A percentile compares a stretch with the other conserved stretches of the same genome.
Evolutionary conservation across 2,329 filamentous ascomycete species (phyloP).

Genomic region (Fusarium subglutinans): DNA sequence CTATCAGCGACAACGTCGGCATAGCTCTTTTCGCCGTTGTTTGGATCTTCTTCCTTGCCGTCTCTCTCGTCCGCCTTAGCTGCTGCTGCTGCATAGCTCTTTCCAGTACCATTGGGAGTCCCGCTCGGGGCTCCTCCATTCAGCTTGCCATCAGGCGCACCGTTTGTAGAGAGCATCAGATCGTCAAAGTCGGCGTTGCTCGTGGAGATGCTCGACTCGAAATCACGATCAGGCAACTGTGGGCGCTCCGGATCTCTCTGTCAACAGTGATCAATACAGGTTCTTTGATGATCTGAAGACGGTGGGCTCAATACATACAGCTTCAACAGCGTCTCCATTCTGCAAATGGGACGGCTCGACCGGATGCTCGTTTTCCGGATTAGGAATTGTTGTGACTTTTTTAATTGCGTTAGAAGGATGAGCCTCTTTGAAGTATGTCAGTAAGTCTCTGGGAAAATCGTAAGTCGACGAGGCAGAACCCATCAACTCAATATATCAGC

Average conservation of each 20-base stretch:
- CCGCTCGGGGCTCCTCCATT: neutral
- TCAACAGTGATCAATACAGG: conserved; percentile 5
- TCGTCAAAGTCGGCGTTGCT: conserved; percentile 34
- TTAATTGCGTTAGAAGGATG: conserved; percentile 22
- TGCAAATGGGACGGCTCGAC: conserved; percentile 11
- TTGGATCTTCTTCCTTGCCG: neutral
- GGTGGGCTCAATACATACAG: conserved; percentile 11
- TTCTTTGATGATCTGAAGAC: neutral
- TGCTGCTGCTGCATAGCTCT: conserved; percentile 15
- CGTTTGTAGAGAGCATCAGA: conserved; percentile 23
- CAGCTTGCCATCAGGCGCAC: conserved; percentile 5
- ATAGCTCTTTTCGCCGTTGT: conserved; percentile 30
- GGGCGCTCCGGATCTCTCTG: conserved; percentile 6
- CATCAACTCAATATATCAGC: neutral
- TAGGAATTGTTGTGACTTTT: conserved; percentile 36
- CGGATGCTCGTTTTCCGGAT: conserved; percentile 26
- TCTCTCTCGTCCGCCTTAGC: conserved; percentile 11
- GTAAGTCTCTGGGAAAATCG: neutral
- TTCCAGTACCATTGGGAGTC: neutral
- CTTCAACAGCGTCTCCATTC: conserved; percentile 1
- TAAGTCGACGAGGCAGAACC: neutral
- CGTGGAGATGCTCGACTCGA: conserved; percentile 24
- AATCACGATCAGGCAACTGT: conserved; percentile 18
- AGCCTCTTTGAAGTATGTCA: conserved; percentile 20
- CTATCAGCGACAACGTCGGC: conserved; percentile 30